phyloP scores from a whole-genome alignment of 1,284 basidiomycete species.

The Pyrrhoderma noxium region DNA sequence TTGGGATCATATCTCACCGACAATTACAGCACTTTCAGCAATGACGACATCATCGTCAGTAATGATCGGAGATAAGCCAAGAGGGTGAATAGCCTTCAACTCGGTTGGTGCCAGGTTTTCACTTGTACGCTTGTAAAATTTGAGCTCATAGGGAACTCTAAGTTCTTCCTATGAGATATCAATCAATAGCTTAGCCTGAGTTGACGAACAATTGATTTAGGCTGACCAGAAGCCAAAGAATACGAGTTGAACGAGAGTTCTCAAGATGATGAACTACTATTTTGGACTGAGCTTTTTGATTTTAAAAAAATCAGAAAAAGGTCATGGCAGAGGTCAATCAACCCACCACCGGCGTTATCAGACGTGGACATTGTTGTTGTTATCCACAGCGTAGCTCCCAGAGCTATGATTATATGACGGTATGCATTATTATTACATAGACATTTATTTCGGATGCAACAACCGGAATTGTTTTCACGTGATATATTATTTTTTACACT shows the following conservation, averaged over 20 bases:
- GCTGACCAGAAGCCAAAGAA: slow-evolving; percentile 47
- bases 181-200: neutral
- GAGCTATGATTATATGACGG: too few relatives aligned
- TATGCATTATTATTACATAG: too few relatives aligned
- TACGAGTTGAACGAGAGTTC: slow-evolving; percentile 45
- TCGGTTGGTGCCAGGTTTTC: slow-evolving; percentile 35
- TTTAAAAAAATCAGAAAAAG: too few relatives aligned
- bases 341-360: too few relatives aligned
- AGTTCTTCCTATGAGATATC: slow-evolving; percentile 38
- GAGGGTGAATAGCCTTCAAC: slow-evolving; percentile 32
- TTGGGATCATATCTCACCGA: slow-evolving; percentile 29
- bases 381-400: too few relatives aligned
- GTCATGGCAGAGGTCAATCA: too few relatives aligned
- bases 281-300: too few relatives aligned
- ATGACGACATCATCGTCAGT: slow-evolving; percentile 36
- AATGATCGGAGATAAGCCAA: slow-evolving; percentile 44
- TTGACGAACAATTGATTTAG: neutral
- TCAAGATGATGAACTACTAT: slow-evolving; percentile 43
- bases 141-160: slow-evolving; percentile 40
- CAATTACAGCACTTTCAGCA: slow-evolving; percentile 43
- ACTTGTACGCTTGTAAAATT: slow-evolving; percentile 36
- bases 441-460: too few relatives aligned
- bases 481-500: too few relatives aligned
- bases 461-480: too few relatives aligned
- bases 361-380: too few relatives aligned